Evolutionary conservation across 768 basidiomycete species (phyloP).

Genomic region (Termitomyces bulborhizus): DNA sequence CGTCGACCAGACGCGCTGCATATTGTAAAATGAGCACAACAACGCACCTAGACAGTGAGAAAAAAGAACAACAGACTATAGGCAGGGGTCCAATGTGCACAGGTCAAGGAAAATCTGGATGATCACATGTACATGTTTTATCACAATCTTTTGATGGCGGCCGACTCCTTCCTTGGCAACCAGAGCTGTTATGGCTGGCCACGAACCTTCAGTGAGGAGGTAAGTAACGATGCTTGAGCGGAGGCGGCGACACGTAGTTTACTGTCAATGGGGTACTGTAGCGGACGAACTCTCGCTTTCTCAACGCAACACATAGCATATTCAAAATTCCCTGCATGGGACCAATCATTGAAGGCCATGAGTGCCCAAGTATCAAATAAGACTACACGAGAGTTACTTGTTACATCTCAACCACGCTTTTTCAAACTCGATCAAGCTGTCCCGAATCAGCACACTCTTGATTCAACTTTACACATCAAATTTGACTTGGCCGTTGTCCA

Average conservation of each 20-base stretch:
- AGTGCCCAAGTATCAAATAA: background rate
- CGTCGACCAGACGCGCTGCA: conserved; percentile 50
- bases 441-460: background rate
- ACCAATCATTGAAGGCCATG: background rate
- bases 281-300: too few relatives aligned
- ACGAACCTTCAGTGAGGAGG: too few relatives aligned
- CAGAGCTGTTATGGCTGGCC: too few relatives aligned
- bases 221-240: too few relatives aligned
- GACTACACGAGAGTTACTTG: too few relatives aligned
- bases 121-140: too few relatives aligned
- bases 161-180: too few relatives aligned
- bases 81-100: background rate
- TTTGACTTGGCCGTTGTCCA: conserved; percentile 16
- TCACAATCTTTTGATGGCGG: too few relatives aligned
- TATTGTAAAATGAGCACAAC: conserved; percentile 10
- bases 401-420: too few relatives aligned
- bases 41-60: background rate
- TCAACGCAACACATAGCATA: background rate
- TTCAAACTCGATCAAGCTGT: too few relatives aligned
- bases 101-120: too few relatives aligned
- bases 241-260: too few relatives aligned
- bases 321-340: background rate
- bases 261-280: background rate
- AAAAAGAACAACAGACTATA: background rate
- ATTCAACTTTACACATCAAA: conserved; percentile 22